Percentiles rank a stretch among this genome's conserved stretches.
phyloP scores from a whole-genome alignment of 805 yeast genomes.

The Kazachstania kunashirensis region DNA sequence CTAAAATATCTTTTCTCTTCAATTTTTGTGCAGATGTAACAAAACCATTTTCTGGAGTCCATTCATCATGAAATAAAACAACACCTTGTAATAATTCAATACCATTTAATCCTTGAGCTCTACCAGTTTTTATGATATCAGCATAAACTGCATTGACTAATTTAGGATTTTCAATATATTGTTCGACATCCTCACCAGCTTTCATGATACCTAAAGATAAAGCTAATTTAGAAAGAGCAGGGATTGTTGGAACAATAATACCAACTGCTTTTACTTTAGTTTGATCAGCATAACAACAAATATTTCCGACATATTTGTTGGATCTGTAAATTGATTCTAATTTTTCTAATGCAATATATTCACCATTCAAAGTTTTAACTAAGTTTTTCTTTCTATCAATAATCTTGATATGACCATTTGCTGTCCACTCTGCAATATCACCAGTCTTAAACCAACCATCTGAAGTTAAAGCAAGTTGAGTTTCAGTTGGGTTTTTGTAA shows the following conservation, averaged over 20 bases:
- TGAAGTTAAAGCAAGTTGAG: constrained; percentile 60
- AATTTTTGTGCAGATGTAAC: constrained; percentile 95
- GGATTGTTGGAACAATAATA: constrained; percentile 73
- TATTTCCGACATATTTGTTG: constrained; percentile 61
- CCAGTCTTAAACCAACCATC: constrained; percentile 97
- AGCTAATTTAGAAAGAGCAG: constrained; percentile 50
- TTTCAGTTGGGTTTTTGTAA: constrained; percentile 76
- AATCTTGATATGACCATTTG: constrained; percentile 67
- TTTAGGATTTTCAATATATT: constrained; percentile 45
- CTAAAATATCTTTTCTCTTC: constrained; percentile 84
- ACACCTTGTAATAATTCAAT: constrained; percentile 78
- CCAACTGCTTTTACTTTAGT: constrained; percentile 85
- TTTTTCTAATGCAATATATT: constrained; percentile 93
- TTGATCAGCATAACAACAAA: constrained; percentile 90
- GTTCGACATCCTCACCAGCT: constrained; percentile 37
- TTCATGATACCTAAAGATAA: constrained; percentile 44
- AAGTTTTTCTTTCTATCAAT: constrained; percentile 94
- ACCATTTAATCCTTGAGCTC: constrained; percentile 68
- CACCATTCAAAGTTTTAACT: constrained; percentile 94
- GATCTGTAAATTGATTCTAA: constrained; percentile 87
- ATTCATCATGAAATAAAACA: constrained; percentile 76
- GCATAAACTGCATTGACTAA: constrained; percentile 46
- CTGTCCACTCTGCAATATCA: constrained; percentile 90
- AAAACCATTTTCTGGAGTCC: constrained; percentile 95
- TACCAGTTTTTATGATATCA: constrained; percentile 64